Conservation (phyloP, 2,329 filamentous ascomycete species). For the Trichoderma simmonsii region DNA sequence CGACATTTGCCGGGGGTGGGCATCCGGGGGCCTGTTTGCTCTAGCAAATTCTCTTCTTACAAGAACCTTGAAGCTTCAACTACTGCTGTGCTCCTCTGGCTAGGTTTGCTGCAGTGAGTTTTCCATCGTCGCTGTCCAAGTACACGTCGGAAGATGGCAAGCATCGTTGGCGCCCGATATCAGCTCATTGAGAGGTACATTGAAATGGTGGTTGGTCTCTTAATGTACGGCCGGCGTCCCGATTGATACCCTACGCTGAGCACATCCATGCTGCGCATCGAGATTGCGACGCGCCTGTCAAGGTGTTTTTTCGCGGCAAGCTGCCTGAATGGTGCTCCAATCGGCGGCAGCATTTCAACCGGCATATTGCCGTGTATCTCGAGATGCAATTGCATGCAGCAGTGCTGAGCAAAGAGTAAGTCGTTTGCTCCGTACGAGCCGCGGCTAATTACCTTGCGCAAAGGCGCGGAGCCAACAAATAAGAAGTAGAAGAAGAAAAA, state of each 20-base stretch:
- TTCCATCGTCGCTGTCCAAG: not conserved
- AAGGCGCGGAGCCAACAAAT: not conserved
- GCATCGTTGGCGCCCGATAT: not conserved
- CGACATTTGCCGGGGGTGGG: not conserved
- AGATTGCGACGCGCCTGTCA: not conserved
- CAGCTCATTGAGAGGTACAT: not conserved
- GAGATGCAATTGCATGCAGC: not conserved
- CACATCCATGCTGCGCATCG: not conserved
- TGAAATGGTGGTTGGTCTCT: not conserved
- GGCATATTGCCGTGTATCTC: slow-evolving; percentile 1
- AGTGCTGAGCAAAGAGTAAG: not conserved
- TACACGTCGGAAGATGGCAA: not conserved
- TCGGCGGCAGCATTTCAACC: not conserved
- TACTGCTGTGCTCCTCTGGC: not conserved
- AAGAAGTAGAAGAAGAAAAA: not conserved
- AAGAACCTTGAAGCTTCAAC: not conserved
- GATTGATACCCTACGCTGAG: not conserved
- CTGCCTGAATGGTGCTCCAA: not conserved
- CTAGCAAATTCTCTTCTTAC: not conserved
- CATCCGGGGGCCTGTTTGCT: not conserved
- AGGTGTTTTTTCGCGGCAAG: not conserved
- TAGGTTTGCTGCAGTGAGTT: not conserved
- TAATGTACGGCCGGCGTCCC: not conserved
- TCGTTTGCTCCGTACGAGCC: not conserved
- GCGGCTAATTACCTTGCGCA: not conserved